Base-by-base conservation (phyloP, 2,329 filamentous ascomycete genomes). In the Claviceps purpurea region DNA sequence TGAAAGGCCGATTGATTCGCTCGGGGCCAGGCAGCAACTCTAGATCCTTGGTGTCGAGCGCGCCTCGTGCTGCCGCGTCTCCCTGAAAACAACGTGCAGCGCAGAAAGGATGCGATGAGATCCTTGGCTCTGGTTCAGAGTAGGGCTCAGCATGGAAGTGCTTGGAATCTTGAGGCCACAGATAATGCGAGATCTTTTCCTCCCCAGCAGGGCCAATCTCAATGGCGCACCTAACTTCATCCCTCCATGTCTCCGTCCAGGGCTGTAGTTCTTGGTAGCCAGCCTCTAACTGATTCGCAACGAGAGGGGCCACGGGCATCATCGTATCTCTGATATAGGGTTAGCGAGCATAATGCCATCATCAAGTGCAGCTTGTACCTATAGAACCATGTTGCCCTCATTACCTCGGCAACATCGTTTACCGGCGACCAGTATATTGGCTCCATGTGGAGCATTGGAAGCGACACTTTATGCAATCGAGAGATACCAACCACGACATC, bases 361-460 rank as follows among this genome's bases (percentile, higher is more conserved):
- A 16, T 3, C 7, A 14, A 16, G 37, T 20, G 1, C 11, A 41
- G 7, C 2, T 56, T 65, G 53, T 62, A 77, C 70, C 85, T 86
- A 68, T 97, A 97, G 65, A 98, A 98, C 93, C 93, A 98, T 0
- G 91, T 97, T 1, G 87, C 89, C 57, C 93, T 78, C 53, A 85
- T 76, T 1, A 97, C 89, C 39, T 82, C 75, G 6, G 88, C 85
- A 37, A 94, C 79, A 62, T 97, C 93, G 60, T 95, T 89, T 37
- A 97, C 78, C 7, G 93, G 91, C 18, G 85, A 90, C 93, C 93
- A 98, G 65, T 98, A 98, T 54, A 97, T 96, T 0, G 93, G 93
- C 65, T 90, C 88, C 89, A 98, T 95, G 61, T 87, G 77, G 38
- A 95, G 70, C 50, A 78, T 78, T 22, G 91, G 89, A 59, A 97